Conservation (phyloP, 176 grass and related monocot species). For the Rhipidocladum racemiflorum region DNA sequence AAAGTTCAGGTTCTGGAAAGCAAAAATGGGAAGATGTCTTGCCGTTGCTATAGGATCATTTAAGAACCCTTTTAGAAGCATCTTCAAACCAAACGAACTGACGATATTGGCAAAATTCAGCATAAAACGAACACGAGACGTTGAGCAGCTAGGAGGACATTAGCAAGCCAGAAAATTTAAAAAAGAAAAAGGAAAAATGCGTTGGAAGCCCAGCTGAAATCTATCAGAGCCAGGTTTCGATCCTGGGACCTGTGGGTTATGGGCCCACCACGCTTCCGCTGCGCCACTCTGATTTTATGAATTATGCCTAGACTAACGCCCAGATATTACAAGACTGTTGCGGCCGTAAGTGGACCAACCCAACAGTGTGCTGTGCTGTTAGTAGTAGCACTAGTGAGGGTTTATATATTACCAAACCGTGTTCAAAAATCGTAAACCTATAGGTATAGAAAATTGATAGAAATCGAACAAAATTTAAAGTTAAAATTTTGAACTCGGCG, state of each 20-base stretch:
- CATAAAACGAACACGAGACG: neutral
- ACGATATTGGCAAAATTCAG: neutral
- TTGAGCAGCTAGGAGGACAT: neutral
- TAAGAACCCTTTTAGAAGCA: neutral
- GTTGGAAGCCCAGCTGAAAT: neutral
- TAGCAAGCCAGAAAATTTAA: neutral
- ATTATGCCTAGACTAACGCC: too few species aligned
- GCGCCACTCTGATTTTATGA: conserved; percentile 68
- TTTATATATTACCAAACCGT: too few species aligned
- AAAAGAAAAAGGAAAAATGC: neutral
- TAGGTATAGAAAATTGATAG: too few species aligned
- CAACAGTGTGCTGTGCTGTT: too few species aligned
- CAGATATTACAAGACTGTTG: neutral
- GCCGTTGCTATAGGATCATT: neutral
- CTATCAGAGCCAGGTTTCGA: conserved; percentile 88
- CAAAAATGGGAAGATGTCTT: neutral
- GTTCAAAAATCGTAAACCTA: too few species aligned
- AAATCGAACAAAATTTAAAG: too few species aligned
- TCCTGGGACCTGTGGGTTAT: conserved; percentile 95
- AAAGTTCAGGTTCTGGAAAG: neutral
- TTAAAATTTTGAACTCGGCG: too few species aligned
- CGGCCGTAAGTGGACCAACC: too few species aligned
- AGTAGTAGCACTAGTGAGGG: too few species aligned
- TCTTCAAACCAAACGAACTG: neutral
- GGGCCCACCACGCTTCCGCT: conserved; percentile 97